Evolutionary conservation across 495 filamentous ascomycete species (phyloP).

Genomic region (Hypoxylon trugodes): DNA sequence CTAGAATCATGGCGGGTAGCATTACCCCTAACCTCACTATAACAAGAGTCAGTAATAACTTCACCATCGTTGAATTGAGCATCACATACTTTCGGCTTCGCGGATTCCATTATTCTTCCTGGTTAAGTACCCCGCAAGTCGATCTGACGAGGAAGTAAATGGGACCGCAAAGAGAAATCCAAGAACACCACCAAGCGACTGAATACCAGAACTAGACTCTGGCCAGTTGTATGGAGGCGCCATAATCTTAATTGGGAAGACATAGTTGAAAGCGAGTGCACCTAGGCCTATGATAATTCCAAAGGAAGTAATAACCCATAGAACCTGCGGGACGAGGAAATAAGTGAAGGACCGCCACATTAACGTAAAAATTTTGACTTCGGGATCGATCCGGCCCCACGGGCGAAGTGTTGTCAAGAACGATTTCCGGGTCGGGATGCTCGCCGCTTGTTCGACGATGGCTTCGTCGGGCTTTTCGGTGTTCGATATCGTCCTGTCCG

Average conservation of each 20-base stretch:
- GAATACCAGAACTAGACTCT: slow-evolving; percentile 63
- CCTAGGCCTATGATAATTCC: slow-evolving; percentile 49
- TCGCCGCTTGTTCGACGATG: slow-evolving; percentile 21
- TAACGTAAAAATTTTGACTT: slow-evolving; percentile 56
- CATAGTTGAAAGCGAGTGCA: slow-evolving; percentile 51
- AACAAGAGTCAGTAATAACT: too few relatives aligned
- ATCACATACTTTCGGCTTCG: slow-evolving; percentile 77
- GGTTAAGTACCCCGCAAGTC: slow-evolving; percentile 65
- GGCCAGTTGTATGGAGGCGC: slow-evolving; percentile 52
- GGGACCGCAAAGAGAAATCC: slow-evolving; percentile 63
- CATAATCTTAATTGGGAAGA: slow-evolving; percentile 71
- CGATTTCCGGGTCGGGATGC: slow-evolving; percentile 49
- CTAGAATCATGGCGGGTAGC: slow-evolving; percentile 66
- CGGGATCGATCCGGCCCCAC: slow-evolving; percentile 53
- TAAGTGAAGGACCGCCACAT: slow-evolving; percentile 62
- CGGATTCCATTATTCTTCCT: slow-evolving; percentile 67
- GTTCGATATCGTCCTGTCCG: not conserved
- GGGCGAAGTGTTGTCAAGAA: slow-evolving; percentile 53
- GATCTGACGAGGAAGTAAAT: slow-evolving; percentile 61
- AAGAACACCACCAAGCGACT: slow-evolving; percentile 60
- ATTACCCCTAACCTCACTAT: slow-evolving; percentile 70
- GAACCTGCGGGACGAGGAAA: slow-evolving; percentile 62
- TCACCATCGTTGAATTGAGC: too few relatives aligned
- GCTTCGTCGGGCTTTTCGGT: slow-evolving; percentile 17
- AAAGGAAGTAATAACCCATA: slow-evolving; percentile 64